A percentile compares a stretch with the other conserved stretches of the same genome.
phyloP scores from a whole-genome alignment of 1,284 basidiomycete genomes.

The Puccinia hordei region DNA sequence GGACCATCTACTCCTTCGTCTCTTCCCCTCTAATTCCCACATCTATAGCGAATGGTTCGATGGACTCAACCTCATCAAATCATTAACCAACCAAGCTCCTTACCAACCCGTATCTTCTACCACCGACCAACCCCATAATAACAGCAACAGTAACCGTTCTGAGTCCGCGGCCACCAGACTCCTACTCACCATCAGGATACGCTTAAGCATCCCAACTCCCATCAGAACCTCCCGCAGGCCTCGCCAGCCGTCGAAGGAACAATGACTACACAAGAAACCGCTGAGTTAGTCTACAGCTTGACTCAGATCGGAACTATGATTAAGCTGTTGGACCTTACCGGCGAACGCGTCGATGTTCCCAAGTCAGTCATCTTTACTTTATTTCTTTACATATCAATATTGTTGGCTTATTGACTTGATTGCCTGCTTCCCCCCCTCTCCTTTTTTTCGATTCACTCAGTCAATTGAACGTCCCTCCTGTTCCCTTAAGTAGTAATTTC shows the following conservation, averaged over 20 bases:
- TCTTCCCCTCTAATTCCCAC: conserved; percentile 79
- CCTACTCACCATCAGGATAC: too few species aligned
- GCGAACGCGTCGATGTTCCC: conserved; percentile 88
- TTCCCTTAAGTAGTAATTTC: conserved; percentile 29
- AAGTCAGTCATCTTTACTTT: conserved; percentile 28
- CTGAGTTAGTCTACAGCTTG: conserved; percentile 74
- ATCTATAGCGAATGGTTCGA: conserved; percentile 96
- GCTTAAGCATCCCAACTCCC: neutral
- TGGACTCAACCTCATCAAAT: conserved; percentile 73
- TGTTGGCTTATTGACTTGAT: neutral
- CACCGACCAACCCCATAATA: conserved; percentile 53
- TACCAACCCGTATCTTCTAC: conserved; percentile 11
- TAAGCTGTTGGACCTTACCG: conserved; percentile 84
- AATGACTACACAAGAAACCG: conserved; percentile 79
- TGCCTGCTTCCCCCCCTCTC: too few species aligned
- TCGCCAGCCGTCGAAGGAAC: conserved; percentile 70
- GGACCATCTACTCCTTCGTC: conserved; percentile 73
- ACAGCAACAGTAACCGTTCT: too few species aligned
- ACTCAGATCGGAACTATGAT: conserved; percentile 94
- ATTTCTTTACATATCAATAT: neutral
- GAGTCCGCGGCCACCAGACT: too few species aligned
- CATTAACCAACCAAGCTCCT: neutral
- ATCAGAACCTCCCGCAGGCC: neutral
- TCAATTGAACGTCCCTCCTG: conserved; percentile 14
- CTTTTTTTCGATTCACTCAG: neutral